Percentiles rank a stretch among this genome's conserved stretches.
phyloP scores from a whole-genome alignment of 1,284 basidiomycete genomes.

The Ceratobasidium sp. region DNA sequence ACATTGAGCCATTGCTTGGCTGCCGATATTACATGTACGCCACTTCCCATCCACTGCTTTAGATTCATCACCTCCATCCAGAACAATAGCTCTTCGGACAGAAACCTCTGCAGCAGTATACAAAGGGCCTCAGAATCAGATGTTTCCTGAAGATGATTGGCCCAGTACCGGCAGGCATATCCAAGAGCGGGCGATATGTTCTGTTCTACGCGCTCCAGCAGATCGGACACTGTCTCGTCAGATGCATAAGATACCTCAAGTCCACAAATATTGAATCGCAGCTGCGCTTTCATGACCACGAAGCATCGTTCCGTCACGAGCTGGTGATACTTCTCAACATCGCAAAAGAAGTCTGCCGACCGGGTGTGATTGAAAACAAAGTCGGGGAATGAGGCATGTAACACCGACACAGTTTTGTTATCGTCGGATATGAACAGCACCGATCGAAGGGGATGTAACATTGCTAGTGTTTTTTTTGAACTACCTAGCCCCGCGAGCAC shows the following conservation, averaged over 20 bases:
- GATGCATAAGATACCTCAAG: background rate
- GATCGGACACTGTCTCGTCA: background rate
- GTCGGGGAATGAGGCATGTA: conserved; percentile 12
- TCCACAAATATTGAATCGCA: background rate
- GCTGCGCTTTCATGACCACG: background rate
- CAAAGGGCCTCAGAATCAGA: no score
- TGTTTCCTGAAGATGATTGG: no score
- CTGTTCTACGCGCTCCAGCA: background rate
- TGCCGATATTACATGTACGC: background rate
- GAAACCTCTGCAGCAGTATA: background rate
- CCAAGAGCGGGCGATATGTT: background rate
- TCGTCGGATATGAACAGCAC: background rate
- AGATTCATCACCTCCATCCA: conserved; percentile 1
- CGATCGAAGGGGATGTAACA: background rate
- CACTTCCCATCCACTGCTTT: background rate
- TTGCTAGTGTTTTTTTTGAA: background rate
- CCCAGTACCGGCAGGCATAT: no score
- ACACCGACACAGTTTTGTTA: background rate
- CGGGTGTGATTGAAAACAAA: background rate
- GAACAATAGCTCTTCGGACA: background rate
- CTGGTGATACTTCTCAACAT: background rate
- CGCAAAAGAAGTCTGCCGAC: conserved; percentile 1
- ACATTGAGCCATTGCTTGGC: background rate
- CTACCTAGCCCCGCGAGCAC: background rate
- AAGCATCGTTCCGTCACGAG: background rate